Evolutionary conservation across 2,329 filamentous ascomycete genomes (phyloP), one percentile per base, ranked within the genome.

Genomic region (Aspergillus viridinutans): DNA sequence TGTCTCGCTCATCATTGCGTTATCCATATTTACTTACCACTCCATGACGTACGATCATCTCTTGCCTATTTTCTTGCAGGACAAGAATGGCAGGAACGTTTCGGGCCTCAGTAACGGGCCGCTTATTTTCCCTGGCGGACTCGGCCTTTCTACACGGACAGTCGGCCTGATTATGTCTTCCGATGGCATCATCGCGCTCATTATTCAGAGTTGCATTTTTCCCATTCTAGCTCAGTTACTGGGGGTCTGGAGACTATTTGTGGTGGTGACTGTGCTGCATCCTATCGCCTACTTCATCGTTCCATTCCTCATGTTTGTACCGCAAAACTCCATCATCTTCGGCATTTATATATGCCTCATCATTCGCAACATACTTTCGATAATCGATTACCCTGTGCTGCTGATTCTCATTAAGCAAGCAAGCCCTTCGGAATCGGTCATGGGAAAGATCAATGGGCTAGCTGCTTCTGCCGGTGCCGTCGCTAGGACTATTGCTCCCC

Each of bases 21-120:
- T 97, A 50, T 90, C 89, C 48, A 90, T 97, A 61, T 96, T 96
- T 76, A 94, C 91, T 4, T 96, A 96, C 71, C 92, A 97, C 75
- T 91, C 89, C 40, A 97, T 97, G 92, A 92, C 89, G 0, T 97
- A 90, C 74, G 93, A 97, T 69, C 90, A 96, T 70, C 82, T 97
- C 0, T 81, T 96, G 54, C 92, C 92, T 7, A 96, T 97, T 58
- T 97, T 96, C 75, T 85, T 96, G 52, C 92, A 97, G 72, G 92
- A 96, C 66, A 69, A 77, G 49, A 72, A 77, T 45, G 70, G 77
- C 5, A 61, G 74, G 25, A 59, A 64, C 1, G 59, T 64, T 21
- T 59, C 67, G 25, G 63, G 57, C 66, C n/a, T 67, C 69, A 45
- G 56, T 28, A 54, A 60, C 53, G 65, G 81, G 74, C 63, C 77